Base-by-base conservation (phyloP, 139 green algal genomes). In the Tetradesmus lagerheimii region DNA sequence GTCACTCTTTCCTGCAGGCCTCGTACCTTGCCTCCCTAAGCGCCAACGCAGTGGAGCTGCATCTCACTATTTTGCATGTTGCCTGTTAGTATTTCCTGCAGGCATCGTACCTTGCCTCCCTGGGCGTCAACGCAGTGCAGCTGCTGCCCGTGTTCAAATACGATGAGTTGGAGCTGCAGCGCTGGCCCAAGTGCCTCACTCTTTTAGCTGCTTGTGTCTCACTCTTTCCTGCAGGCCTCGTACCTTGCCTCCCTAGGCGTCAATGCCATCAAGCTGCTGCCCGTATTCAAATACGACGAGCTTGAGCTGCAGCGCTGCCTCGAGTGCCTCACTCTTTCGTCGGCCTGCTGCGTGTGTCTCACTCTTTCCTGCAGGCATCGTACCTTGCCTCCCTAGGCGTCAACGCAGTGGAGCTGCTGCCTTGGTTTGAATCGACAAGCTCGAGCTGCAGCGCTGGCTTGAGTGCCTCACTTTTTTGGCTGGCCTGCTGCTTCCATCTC, bases 241-340 rank as follows among this genome's bases (percentile, higher is more conserved):
- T 95, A 98, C 91, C 92, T 98, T 4, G 64, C 91, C 47, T 91
- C 93, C 35, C 93, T 98, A 57, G 97, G 97, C 14, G 89, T 99
- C 67, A 99, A 94, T 34, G 96, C 96, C 5, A 96, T 99, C 45
- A 96, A 99, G 94, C 93, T 99, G 77, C 93, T 99, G 89, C 97
- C 97, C 1, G 96, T 99, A 12, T 98, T 98, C 91, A 97, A 99
- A 91, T 99, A 96, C 53, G 97, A 99, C 85, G 97, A 99, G 95
- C 92, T 99, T 34, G 97, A 99, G n/a, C n/a, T n/a, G n/a, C n/a
- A n/a, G n/a, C n/a, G n/a, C n/a, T n/a, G n/a, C n/a, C n/a, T n/a
- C n/a, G n/a, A n/a, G n/a, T n/a, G n/a, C n/a, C 57, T 71, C 9
- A 71, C 57, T 71, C 57, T 71, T 71, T n/a, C 9, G n/a, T n/a